Base-by-base conservation (phyloP, 2,329 filamentous ascomycete species). In the Scedosporium apiospermum region DNA sequence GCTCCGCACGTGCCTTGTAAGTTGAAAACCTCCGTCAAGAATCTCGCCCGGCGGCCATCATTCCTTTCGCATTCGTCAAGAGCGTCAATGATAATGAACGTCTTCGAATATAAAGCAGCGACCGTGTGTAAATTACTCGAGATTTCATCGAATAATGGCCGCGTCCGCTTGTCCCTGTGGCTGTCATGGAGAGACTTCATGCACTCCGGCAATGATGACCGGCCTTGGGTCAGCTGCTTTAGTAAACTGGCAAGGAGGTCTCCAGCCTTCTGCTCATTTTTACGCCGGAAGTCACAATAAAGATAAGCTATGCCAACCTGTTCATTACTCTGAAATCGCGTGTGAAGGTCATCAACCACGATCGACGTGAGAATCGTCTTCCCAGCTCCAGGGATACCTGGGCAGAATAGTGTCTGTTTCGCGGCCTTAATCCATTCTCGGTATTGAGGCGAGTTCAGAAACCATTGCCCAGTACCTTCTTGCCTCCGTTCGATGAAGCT, bases 391-490 rank as follows among this genome's bases (percentile, higher is more conserved):
- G 66, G 65, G 16, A 67, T 66, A 68, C 23, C 23, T 23, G 23
- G 23, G 23, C 23, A 23, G 23, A 23, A 23, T 23, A 23, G 23
- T 3, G 23, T 75, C 23, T 69, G 61, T 2, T 65, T 67, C 1
- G 62, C 42, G 0, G 59, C 46, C 1, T 63, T 44, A 0, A 70
- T 0, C 75, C 73, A 78, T 1, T 44, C 30, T 18, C 63, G 44
- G 64, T 70, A 77, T 23, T 74, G 66, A 0, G 6, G 6, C 0
- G 74, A 75, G 2, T 75, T 64, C 0, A 80, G 65, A 0, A 81
- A 67, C 78, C 77, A 81, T 58, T 72, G 61, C 0, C 77, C 73
- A 1, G 78, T 80, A 10, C 69, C 71, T n/a, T 62, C 34, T 23
- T 78, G 70, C 49, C 71, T 68, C 14, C 67, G 64, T 4, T 60